phyloP scores from a whole-genome alignment of 1,284 basidiomycete species.

The Apiotrichum veenhuisii region DNA sequence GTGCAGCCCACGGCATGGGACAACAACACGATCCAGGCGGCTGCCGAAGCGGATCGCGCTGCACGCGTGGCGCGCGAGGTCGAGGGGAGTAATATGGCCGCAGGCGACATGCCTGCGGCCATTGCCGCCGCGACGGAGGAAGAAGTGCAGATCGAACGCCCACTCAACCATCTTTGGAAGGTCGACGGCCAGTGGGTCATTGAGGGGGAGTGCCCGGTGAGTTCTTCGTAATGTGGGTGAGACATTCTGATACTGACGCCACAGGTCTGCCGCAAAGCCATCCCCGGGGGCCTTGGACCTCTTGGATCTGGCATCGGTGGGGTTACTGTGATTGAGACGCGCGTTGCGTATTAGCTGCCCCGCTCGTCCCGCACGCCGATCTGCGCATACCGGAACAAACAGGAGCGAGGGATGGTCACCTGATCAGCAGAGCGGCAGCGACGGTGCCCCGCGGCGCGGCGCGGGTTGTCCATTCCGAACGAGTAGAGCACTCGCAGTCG shows the following conservation, averaged over 20 bases:
- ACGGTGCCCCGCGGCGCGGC: too few relatives aligned
- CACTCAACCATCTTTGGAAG: conserved; percentile 38
- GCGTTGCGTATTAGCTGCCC: neutral
- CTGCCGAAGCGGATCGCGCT: conserved; percentile 7
- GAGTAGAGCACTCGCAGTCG: too few relatives aligned
- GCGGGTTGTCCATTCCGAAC: too few relatives aligned
- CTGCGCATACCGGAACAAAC: neutral
- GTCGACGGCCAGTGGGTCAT: conserved; percentile 30
- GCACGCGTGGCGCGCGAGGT: neutral
- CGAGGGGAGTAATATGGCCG: conserved; percentile 4
- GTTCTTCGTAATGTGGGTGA: conserved; percentile 9
- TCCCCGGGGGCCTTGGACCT: conserved; percentile 34
- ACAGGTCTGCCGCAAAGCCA: conserved; percentile 34
- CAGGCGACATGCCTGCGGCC: conserved; percentile 5
- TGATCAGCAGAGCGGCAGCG: too few relatives aligned
- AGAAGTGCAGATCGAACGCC: conserved; percentile 22
- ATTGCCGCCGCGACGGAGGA: neutral
- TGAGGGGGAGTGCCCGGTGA: conserved; percentile 48
- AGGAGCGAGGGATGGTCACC: neutral
- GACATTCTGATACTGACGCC: conserved; percentile 5
- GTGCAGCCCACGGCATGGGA: conserved; percentile 32
- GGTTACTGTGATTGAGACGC: conserved; percentile 24
- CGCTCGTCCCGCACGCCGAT: neutral
- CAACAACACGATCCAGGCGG: conserved; percentile 17
- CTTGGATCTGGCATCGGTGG: conserved; percentile 24